phyloP scores from a whole-genome alignment of 2,329 filamentous ascomycete species.

The Stemphylium beticola region DNA sequence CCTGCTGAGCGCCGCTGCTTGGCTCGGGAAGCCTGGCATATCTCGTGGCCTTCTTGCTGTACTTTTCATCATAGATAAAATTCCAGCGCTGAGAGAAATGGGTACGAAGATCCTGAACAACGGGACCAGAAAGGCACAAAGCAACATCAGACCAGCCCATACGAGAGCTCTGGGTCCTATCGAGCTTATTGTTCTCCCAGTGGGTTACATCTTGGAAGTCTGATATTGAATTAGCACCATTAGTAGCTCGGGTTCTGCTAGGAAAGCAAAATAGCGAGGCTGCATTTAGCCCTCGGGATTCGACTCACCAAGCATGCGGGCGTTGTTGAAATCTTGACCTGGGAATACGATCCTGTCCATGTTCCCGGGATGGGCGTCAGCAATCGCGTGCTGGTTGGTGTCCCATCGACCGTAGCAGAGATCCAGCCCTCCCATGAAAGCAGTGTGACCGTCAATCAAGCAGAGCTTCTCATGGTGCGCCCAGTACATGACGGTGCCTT shows the following conservation, averaged over 20 bases:
- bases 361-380: slow-evolving; percentile 81
- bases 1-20: slow-evolving; percentile 41
- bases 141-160: slow-evolving; percentile 95
- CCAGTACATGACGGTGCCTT: slow-evolving; percentile 87
- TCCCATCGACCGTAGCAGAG: slow-evolving; percentile 87
- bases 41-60: slow-evolving; percentile 63
- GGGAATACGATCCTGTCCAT: slow-evolving; percentile 79
- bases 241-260: neutral
- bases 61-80: slow-evolving; percentile 86
- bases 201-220: slow-evolving; percentile 77
- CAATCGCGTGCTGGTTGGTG: slow-evolving; percentile 83
- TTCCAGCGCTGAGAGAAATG: slow-evolving; percentile 93
- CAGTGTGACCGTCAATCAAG: slow-evolving; percentile 76
- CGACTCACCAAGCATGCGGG: slow-evolving; percentile 72
- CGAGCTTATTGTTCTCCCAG: slow-evolving; percentile 86
- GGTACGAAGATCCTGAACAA: slow-evolving; percentile 73
- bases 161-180: slow-evolving; percentile 76
- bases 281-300: neutral
- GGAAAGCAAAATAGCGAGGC: neutral
- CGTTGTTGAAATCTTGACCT: slow-evolving; percentile 93
- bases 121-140: slow-evolving; percentile 75
- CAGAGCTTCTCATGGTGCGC: slow-evolving; percentile 93
- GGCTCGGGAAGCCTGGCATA: slow-evolving; percentile 51
- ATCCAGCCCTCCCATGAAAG: slow-evolving; percentile 92
- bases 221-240: slow-evolving; percentile 24